Base-by-base conservation (phyloP, 176 grass and related monocot genomes). In the Ensete ventricosum region DNA sequence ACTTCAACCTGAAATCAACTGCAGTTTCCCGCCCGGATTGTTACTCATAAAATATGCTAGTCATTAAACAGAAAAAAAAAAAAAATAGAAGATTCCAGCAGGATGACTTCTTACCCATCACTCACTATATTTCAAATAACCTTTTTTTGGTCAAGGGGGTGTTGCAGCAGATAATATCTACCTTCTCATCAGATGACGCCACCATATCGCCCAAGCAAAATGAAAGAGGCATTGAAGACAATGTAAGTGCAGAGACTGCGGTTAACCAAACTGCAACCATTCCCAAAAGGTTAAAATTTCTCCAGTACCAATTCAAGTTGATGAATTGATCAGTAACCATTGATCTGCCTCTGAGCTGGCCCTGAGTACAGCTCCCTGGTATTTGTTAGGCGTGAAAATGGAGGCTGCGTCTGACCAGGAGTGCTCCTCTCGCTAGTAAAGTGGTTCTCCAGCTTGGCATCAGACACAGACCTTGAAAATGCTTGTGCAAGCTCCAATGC, bases 401-500 rank as follows among this genome's bases (percentile, higher is more conserved):
- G 79, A 52, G 78, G 78, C 80, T 89, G 86, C 52, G 85, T 78
- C 85, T 83, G 76, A 50, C 74, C 48, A 20, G 78, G 57, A 63
- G 73, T 50, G 50, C 48, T 64, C 68, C 78, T 51, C 1, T 26
- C 55, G 68, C 9, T 72, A 62, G 81, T 84, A 25, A 87, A 80
- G 43, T 62, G 75, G 27, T 71, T 91, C 53, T 79, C 65, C 9
- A 79, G 76, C 68, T 71, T 54, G 9, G n/a, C 82, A 88, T 85
- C 88, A 9, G 94, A 82, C 63, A 82, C 85, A 51, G 88, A 84
- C 49, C 87, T 99, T 14, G 96, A 99, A 82, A 99, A 99, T 62
- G 96, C 91, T 76, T 99, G 88, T 10, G 96, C 88, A 50, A 99
- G 88, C 82, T 95, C 96, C 82, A 99, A 66, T 14, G 96, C 82